A percentile compares a stretch with the other conserved stretches of the same genome.
Conservation (phyloP, 2,329 filamentous ascomycete genomes). For the Exserohilum turcica region DNA sequence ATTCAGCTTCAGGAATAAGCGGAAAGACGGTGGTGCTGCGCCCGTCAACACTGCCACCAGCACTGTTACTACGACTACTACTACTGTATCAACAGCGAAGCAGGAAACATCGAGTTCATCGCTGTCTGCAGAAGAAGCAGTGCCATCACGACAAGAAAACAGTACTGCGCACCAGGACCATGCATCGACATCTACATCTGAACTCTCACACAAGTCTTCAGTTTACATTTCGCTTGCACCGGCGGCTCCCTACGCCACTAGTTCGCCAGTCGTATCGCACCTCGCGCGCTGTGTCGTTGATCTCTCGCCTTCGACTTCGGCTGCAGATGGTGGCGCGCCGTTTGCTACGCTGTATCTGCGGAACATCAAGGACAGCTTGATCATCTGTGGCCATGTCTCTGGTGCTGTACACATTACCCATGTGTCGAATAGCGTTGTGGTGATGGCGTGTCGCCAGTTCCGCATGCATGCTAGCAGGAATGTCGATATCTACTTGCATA, state of each 20-base stretch:
- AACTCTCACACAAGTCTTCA: conserved; percentile 37
- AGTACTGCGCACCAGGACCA: background rate
- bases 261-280: conserved; percentile 73
- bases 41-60: conserved; percentile 33
- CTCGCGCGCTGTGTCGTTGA: conserved; percentile 76
- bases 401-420: conserved; percentile 85
- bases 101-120: conserved; percentile 41
- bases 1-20: conserved; percentile 76
- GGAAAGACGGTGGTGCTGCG: conserved; percentile 54
- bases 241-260: conserved; percentile 69
- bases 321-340: conserved; percentile 43
- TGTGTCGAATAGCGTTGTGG: conserved; percentile 73
- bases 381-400: conserved; percentile 77
- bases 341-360: conserved; percentile 76
- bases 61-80: too few species aligned
- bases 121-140: too few species aligned
- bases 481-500: conserved; percentile 83
- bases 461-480: conserved; percentile 86
- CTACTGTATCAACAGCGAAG: background rate
- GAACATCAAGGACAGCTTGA: conserved; percentile 69
- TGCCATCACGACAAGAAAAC: conserved; percentile 22
- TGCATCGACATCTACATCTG: background rate
- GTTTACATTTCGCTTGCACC: conserved; percentile 78
- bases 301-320: conserved; percentile 68
- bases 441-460: conserved; percentile 78